These are phyloP conservation scores for Penicillium sp. DNA, from an alignment of 2,329 filamentous ascomycete genomes.

Conservation along the genomic window DNA sequence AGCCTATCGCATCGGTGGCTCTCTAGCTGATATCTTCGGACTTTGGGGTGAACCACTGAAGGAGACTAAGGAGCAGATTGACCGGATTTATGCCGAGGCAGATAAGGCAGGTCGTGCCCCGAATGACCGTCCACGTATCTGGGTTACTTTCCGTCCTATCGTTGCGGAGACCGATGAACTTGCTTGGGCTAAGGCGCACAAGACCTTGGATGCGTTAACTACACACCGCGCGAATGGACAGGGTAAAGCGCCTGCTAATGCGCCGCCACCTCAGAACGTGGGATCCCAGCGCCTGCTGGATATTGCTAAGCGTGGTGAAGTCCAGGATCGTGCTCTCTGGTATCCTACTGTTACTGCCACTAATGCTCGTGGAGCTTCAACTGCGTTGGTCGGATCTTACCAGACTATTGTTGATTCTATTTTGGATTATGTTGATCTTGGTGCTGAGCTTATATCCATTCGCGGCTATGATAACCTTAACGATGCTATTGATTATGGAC, in stretches of 20 bases:
- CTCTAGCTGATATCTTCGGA: slow-evolving; percentile 62
- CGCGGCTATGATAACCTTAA: slow-evolving; percentile 63
- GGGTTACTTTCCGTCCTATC: slow-evolving; percentile 66
- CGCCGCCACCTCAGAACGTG: slow-evolving; percentile 55
- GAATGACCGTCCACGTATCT: slow-evolving; percentile 57
- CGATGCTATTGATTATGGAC: slow-evolving; percentile 61
- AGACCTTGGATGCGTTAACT: slow-evolving; percentile 55
- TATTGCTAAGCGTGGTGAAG: slow-evolving; percentile 54
- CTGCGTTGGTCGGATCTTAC: slow-evolving; percentile 57
- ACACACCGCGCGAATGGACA: slow-evolving; percentile 41
- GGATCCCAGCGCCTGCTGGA: slow-evolving; percentile 61
- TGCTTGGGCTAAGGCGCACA: slow-evolving; percentile 62
- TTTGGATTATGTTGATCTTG: slow-evolving; percentile 59
- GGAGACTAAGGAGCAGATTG: slow-evolving; percentile 64
- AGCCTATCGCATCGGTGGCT: slow-evolving; percentile 60
- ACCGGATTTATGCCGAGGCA: slow-evolving; percentile 60
- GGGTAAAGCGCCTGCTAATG: slow-evolving; percentile 31
- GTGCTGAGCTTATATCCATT: slow-evolving; percentile 60
- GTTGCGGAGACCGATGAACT: slow-evolving; percentile 62
- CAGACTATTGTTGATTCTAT: slow-evolving; percentile 57
- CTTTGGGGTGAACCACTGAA: slow-evolving; percentile 65
- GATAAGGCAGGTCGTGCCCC: slow-evolving; percentile 58
- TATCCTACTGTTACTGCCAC: slow-evolving; percentile 64
- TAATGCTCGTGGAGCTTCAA: slow-evolving; percentile 60
- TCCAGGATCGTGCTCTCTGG: slow-evolving; percentile 64